phyloP scores from a whole-genome alignment of 805 yeast genomes.

The Candida adriatica region DNA sequence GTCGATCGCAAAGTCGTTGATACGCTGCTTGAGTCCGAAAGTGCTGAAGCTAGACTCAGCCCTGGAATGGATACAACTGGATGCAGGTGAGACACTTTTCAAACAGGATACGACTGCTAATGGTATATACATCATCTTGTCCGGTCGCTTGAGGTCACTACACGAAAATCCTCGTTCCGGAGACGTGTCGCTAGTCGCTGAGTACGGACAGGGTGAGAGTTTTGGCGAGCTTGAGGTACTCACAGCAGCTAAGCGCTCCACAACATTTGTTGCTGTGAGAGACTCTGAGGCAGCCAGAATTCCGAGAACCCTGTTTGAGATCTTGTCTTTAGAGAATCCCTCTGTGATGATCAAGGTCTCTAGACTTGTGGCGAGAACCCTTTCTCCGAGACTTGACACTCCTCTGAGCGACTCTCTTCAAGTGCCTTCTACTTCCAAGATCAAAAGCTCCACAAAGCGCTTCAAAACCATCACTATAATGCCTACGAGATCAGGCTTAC shows the following conservation, averaged over 20 bases:
- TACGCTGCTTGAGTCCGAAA: constrained; percentile 58
- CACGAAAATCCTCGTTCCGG: constrained; percentile 19
- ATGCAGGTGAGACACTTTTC: constrained; percentile 78
- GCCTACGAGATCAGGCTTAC: constrained; percentile 77
- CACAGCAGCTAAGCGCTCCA: constrained; percentile 65
- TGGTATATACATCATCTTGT: constrained; percentile 82
- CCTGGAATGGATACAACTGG: constrained; percentile 86
- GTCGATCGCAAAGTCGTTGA: constrained; percentile 68
- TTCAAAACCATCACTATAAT: constrained; percentile 81
- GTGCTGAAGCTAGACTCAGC: constrained; percentile 81
- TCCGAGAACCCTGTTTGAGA: constrained; percentile 84
- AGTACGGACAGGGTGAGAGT: constrained; percentile 90
- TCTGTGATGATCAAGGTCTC: constrained; percentile 87
- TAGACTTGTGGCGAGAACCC: constrained; percentile 69
- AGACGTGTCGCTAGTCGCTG: constrained; percentile 44
- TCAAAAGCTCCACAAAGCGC: constrained; percentile 30
- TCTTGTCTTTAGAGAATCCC: constrained; percentile 78
- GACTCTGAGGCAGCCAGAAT: constrained; percentile 92
- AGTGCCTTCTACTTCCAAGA: constrained; percentile 26
- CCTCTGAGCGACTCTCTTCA: constrained; percentile 8
- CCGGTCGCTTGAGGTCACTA: constrained; percentile 75
- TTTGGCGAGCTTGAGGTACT: constrained; percentile 93
- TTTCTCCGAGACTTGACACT: constrained; percentile 16
- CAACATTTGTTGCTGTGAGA: constrained; percentile 75
- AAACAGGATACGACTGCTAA: constrained; percentile 83